phyloP scores from a whole-genome alignment of 2,329 filamentous ascomycete species.

The Exophiala bonariae region DNA sequence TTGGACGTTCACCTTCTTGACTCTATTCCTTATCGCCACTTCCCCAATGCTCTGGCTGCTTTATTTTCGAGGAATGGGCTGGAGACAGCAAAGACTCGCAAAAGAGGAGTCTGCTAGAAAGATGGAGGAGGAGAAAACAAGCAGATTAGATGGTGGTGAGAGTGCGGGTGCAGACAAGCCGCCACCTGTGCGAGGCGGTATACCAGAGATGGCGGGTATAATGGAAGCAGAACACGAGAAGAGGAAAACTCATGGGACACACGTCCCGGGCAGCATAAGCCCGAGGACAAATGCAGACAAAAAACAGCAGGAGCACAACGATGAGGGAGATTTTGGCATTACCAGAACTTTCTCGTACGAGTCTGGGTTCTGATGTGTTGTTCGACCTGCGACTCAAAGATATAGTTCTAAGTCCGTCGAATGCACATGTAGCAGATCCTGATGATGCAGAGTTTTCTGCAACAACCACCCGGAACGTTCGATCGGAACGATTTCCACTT shows the following conservation, averaged over 20 bases:
- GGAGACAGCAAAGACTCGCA: constrained; percentile 28
- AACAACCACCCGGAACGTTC: no score
- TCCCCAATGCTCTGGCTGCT: constrained; percentile 34
- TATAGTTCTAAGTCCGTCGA: no score
- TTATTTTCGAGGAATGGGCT: constrained; percentile 31
- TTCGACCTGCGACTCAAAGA: no score
- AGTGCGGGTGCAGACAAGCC: constrained; percentile 5
- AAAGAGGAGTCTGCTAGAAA: constrained; percentile 13
- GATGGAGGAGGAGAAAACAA: constrained; percentile 22
- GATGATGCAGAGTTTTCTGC: no score
- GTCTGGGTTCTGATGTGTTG: constrained; percentile 4
- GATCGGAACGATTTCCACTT: no score
- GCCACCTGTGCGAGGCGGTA: constrained; percentile 10
- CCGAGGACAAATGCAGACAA: no score
- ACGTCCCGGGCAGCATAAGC: not conserved
- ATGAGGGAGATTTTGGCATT: constrained; percentile 4
- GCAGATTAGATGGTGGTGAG: constrained; percentile 6
- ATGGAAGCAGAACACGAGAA: constrained; percentile 2
- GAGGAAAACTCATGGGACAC: not conserved
- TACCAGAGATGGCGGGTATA: constrained; percentile 11
- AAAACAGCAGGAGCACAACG: not conserved
- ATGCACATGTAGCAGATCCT: no score
- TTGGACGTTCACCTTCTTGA: constrained; percentile 43
- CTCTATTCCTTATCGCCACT: constrained; percentile 36
- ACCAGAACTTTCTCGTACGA: constrained; percentile 15